These are phyloP conservation scores for Tricholoma saponaceum DNA, from an alignment of 768 basidiomycete genomes.

Conservation along the genomic window DNA sequence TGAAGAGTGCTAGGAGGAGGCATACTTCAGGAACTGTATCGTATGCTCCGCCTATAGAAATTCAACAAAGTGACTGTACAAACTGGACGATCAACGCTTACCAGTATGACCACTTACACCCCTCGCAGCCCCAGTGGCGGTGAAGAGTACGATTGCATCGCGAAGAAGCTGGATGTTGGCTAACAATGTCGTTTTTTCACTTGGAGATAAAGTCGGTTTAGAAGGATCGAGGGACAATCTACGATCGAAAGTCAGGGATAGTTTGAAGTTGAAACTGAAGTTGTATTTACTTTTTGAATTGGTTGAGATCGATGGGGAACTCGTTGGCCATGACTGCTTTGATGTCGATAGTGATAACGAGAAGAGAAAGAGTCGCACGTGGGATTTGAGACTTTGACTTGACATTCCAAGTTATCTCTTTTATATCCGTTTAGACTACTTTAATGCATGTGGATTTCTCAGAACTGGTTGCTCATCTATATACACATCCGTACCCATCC, in stretches of 20 bases:
- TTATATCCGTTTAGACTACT: no score
- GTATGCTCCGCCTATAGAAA: constrained; percentile 50
- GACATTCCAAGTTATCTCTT: no score
- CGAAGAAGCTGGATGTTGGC: constrained; percentile 78
- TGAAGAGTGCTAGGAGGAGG: constrained; percentile 72
- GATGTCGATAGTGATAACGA: constrained; percentile 15
- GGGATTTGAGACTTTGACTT: not conserved
- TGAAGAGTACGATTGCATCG: constrained; percentile 84
- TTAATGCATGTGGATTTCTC: no score
- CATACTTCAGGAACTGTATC: constrained; percentile 85
- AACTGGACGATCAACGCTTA: constrained; percentile 16
- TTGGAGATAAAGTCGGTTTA: constrained; percentile 55
- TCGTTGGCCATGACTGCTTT: constrained; percentile 21
- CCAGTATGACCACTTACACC: constrained; percentile 88
- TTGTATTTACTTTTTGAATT: constrained; percentile 56
- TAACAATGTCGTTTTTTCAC: constrained; percentile 54
- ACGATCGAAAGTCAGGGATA: not conserved
- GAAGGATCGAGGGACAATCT: constrained; percentile 74
- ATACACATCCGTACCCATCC: no score
- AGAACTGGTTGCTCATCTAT: no score
- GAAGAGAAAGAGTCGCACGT: not conserved
- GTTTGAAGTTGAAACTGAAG: not conserved
- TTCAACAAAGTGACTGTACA: not conserved
- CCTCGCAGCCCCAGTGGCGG: constrained; percentile 79
- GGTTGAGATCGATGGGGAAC: constrained; percentile 77